phyloP scores from a whole-genome alignment of 176 grass and related monocot species.

The Triticum timopheevii region DNA sequence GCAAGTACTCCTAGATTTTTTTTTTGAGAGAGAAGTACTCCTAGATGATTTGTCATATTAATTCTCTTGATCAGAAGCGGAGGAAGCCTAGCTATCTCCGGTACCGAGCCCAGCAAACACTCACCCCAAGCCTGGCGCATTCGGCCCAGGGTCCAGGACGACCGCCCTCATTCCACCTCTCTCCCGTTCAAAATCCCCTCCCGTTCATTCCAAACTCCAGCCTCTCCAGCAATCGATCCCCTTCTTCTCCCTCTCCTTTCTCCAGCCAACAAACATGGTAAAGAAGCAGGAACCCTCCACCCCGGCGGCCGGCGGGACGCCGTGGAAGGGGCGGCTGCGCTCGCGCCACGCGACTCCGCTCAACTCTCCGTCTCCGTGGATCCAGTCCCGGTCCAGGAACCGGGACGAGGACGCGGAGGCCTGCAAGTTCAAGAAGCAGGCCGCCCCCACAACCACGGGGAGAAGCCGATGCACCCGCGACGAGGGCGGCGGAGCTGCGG shows the following conservation, averaged over 20 bases:
- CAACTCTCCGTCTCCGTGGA: neutral
- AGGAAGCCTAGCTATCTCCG: no score
- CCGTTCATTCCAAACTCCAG: neutral
- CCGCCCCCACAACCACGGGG: neutral
- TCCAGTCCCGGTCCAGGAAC: neutral
- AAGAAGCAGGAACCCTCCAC: conserved; percentile 14
- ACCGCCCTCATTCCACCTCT: neutral
- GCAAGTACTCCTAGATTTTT: no score
- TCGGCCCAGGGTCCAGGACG: neutral
- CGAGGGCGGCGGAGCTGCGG: neutral
- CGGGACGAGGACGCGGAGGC: neutral
- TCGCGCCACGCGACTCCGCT: neutral
- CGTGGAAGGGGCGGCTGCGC: conserved; percentile 26
- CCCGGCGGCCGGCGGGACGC: neutral
- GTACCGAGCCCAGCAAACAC: neutral
- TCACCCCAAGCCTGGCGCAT: neutral
- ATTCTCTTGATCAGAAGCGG: no score
- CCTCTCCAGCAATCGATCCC: neutral
- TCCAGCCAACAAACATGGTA: neutral
- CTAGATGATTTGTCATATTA: no score
- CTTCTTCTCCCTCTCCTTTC: neutral
- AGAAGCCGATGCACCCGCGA: neutral
- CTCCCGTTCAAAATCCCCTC: conserved; percentile 12
- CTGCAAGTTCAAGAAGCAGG: conserved; percentile 8
- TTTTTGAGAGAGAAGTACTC: no score